Evolutionary conservation across 2,329 filamentous ascomycete species (phyloP), one percentile per base, ranked within the genome.

Genomic region (Eutypella sp.): DNA sequence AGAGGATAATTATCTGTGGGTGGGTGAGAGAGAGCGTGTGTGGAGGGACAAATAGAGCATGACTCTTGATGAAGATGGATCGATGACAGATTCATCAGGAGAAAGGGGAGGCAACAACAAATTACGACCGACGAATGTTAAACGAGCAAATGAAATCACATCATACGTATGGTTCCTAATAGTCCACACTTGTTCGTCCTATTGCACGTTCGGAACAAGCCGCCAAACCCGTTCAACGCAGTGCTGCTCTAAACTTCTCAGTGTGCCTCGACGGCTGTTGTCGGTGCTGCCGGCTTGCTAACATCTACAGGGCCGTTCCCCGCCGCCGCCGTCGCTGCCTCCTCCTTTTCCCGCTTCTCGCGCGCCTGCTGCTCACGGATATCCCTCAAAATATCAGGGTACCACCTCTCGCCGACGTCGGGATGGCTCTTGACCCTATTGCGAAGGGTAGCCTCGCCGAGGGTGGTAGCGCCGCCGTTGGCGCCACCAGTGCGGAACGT

Each of bases 371-470:
- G 77, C 56, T 76, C 76, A 43, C 76, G 73, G 42, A 85, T 79
- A 48, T 73, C 71, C 48, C 65, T 66, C 52, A 82, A 59, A 18
- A 83, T 76, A 37, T 85, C 80, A 3, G 84, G 84, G 61, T 86
- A 88, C 81, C 88, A 95, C 57, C 82, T 73, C 72, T 91, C 86
- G 2, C 87, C 88, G 1, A 95, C 89, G 64, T 95, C 89, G 3
- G 85, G 86, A 68, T 95, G 89, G 54, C 85, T 90, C 75, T 91
- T 93, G 56, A 95, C 76, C 13, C 89, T 71, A 67, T 95, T 95
- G 68, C 87, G 78, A 62, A 95, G 68, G 47, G 88, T 95, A 10
- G 89, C 89, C 72, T 95, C 88, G 4, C 89, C 89, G 8, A 95
- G 68, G 54, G 78, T 84, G 61, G 78, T 81, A 15, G 81, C 78